Conservation (phyloP, 352 stramenopile genomes). For the Pythium brassicae region DNA sequence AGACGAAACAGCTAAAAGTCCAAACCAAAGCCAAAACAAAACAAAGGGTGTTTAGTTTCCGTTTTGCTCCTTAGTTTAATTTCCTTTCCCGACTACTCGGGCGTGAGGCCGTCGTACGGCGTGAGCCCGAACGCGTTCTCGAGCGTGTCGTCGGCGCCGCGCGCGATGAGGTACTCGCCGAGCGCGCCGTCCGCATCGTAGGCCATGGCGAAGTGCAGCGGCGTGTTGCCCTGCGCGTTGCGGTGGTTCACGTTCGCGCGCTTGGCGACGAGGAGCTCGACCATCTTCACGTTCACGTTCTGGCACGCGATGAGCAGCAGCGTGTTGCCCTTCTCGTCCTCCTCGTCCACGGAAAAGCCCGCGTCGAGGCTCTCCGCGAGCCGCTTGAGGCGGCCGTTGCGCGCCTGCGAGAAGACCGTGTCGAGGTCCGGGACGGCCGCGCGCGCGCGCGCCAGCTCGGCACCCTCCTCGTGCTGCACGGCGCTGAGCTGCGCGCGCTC, state of each 20-base stretch:
- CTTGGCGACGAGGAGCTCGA: conserved; percentile 82
- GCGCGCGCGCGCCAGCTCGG: conserved; percentile 24
- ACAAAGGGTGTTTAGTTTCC: too few relatives aligned
- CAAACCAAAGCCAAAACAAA: too few relatives aligned
- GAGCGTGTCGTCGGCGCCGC: conserved; percentile 91
- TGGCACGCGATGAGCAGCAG: conserved; percentile 87
- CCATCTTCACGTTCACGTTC: conserved; percentile 88
- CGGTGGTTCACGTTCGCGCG: conserved; percentile 90
- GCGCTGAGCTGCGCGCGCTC: conserved; percentile 71
- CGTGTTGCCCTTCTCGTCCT: conserved; percentile 93
- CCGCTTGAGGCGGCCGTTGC: conserved; percentile 87
- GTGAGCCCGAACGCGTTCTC: conserved; percentile 92
- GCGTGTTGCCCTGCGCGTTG: conserved; percentile 90
- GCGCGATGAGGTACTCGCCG: conserved; percentile 91
- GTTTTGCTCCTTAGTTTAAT: too few relatives aligned
- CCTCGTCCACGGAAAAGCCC: conserved; percentile 84
- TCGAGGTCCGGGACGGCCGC: conserved; percentile 40
- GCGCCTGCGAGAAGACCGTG: conserved; percentile 87
- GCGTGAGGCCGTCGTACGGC: conserved; percentile 89
- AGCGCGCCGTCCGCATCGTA: conserved; percentile 89
- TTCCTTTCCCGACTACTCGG: too few relatives aligned
- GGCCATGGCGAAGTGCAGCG: conserved; percentile 92
- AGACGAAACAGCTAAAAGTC: too few relatives aligned
- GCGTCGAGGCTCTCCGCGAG: conserved; percentile 88
- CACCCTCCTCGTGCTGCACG: conserved; percentile 48